Evolutionary conservation across 495 filamentous ascomycete genomes (phyloP), one percentile per base, ranked within the genome.

Genomic region (Daldinia grandis): DNA sequence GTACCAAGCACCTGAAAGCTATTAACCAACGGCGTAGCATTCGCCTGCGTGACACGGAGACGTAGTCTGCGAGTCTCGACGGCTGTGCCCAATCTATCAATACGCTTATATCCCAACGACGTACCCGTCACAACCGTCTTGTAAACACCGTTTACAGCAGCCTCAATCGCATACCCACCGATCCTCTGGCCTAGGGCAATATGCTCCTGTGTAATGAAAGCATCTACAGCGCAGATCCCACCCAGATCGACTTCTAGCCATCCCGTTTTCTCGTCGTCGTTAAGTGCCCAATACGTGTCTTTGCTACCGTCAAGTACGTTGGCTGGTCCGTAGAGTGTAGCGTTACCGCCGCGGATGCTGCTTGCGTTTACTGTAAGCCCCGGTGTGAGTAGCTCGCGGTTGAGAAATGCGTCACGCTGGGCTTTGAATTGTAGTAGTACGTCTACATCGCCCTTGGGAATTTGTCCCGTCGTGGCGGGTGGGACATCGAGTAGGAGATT

Each of bases 401-500:
- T 42, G 35, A 74, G 57, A 19, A 76, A 76, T 3, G 56, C 64
- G 12, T 76, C 74, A 6, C 74, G 71, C 38, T 65, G 64, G 12
- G 54, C 40, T 33, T 68, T 74, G 58, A 76, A 76, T 24, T 71
- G 50, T 7, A 66, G 6, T 10, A 76, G 30, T 6, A 64, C 51
- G 9, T 74, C 74, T 21, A 56, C 64, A 25, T 76, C 74, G 4
- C 59, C 57, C 35, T 68, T n/a, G 12, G 58, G 62, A 15, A 76
- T 49, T 27, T 65, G 74, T 1, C 74, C 74, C 5, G 70, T 71
- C 3, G 71, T 76, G 19, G 71, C 74, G n/a, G 74, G 74, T 2
- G 74, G 74, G 1, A 76, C 74, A 15, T 76, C 74, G n/a, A 76
- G 74, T 12, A 76, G 33, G 2, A 76, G 71, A 35, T 68, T 76